Evolutionary conservation across 1,139 yeast genomes (phyloP), one percentile per base, ranked within the genome.

Genomic region (Yamadazyma triangularis): DNA sequence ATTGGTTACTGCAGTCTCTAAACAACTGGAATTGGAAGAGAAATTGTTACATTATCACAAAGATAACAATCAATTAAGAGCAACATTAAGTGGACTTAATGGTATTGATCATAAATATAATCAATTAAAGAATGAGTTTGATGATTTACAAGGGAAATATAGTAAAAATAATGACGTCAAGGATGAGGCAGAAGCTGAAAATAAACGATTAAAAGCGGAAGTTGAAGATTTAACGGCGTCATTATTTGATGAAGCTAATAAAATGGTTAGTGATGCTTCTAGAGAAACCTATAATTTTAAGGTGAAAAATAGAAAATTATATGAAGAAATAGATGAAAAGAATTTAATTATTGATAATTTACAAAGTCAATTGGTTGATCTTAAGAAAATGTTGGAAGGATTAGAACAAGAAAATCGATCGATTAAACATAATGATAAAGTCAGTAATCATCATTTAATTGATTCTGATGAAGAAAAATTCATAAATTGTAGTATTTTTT

Each of bases 151-250:
- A 24, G 50, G 53, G n/a, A 64, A 61, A n/a, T 51, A 59, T 13
- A 53, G 57, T 20, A 51, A 71, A 32, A 52, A 51, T 23, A 29
- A 25, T 2, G 59, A 56, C 29, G 60, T 60, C 27, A 67, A 72
- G 32, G 53, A 48, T n/a, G 66, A 56, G 3, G 78, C 84, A 1
- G 84, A 80, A 39, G 59, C 63, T 12, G 81, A 81, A 41, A 79
- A 75, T 29, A 62, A 66, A 29, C 70, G 73, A 39, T 56, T 86
- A 28, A 71, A 78, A 36, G 73, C 67, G 13, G 95, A 86, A 51
- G 82, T 85, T 18, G 91, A 83, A 50, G 94, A 85, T 27, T 61
- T 86, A 32, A 74, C 87, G 1, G 86, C 79, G 2, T 76, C 87
- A 2, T 58, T 85, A 26, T 85, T 85, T 51, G 80, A 76, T 45